Evolutionary conservation across 2,329 filamentous ascomycete genomes (phyloP), one percentile per base, ranked within the genome.

Genomic region (Myrmaecium sp.): DNA sequence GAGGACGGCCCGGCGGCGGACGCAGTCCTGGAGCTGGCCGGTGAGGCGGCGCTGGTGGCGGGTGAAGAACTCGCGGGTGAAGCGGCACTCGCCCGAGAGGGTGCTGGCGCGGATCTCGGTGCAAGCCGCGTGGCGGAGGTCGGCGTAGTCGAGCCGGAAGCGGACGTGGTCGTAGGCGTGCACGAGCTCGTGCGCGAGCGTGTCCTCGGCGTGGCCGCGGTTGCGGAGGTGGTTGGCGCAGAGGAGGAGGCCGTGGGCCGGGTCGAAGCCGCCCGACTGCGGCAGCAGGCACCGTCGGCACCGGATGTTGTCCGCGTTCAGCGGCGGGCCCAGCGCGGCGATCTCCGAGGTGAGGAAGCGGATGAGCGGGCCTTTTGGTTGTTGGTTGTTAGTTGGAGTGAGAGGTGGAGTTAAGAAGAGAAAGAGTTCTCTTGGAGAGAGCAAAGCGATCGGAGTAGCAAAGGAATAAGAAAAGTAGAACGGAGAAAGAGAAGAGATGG

Each of bases 101-200:
- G 82, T 93, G 21, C 78, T 83, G 8, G 89, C 89, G 36, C 89
- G 74, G 41, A 98, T 95, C 79, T 98, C 89, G 30, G 84, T 77
- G 52, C 89, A 98, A 29, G 89, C 89, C 18, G 84, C 80, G 55
- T 98, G 89, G 49, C 74, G 72, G 52, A 98, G 49, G 49, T 79
- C 69, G n/a, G 59, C 53, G 59, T 78, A 80, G 46, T 95, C 76
- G 23, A 94, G 73, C 54, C 93, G 89, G 61, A 82, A 98, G 36
- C 86, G 62, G 40, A 95, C 47, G 49, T 92, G 78, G 49, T 98
- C 89, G 63, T 83, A 95, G 1, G 84, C 84, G 51, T 98, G 89
- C 28, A 98, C 78, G 82, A 98, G 91, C 58, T 98, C 89, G 53
- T 98, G 89, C 15, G 84, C 75, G 44, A 98, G 60, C 7, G 84